phyloP scores from a whole-genome alignment of 2,329 filamentous ascomycete species.

The Talaromyces sp. region DNA sequence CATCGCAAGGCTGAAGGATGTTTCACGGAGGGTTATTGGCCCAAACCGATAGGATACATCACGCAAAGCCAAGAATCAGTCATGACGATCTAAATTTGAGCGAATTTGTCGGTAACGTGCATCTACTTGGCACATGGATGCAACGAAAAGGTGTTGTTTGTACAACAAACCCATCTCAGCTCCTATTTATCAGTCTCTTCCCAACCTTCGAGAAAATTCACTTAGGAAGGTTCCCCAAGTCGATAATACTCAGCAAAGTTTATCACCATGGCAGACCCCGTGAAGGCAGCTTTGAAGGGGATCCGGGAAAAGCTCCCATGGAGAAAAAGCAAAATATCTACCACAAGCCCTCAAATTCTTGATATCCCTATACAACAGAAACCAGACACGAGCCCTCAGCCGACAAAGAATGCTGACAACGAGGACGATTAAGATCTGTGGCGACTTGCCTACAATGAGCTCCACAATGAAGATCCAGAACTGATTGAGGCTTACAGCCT shows the following conservation, averaged over 20 bases:
- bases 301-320: not conserved
- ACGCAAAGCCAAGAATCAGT: not conserved
- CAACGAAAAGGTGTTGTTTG: not conserved
- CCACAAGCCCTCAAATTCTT: not conserved
- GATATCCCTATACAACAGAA: too few relatives aligned
- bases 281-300: not conserved
- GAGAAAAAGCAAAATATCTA: not conserved
- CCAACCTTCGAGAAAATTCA: not conserved
- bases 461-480: not conserved
- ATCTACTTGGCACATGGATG: not conserved
- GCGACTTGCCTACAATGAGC: not conserved
- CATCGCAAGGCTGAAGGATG: not conserved
- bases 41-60: not conserved
- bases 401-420: not conserved
- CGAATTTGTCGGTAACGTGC: not conserved
- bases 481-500: not conserved
- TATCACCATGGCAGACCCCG: not conserved
- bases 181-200: not conserved
- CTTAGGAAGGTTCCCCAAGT: not conserved
- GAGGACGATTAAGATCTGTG: not conserved
- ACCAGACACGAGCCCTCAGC: not conserved
- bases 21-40: not conserved
- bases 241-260: not conserved
- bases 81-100: not conserved
- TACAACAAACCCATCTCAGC: not conserved